These are phyloP conservation scores for Russula compacta DNA, from an alignment of 768 basidiomycete species.

Conservation along the genomic window DNA sequence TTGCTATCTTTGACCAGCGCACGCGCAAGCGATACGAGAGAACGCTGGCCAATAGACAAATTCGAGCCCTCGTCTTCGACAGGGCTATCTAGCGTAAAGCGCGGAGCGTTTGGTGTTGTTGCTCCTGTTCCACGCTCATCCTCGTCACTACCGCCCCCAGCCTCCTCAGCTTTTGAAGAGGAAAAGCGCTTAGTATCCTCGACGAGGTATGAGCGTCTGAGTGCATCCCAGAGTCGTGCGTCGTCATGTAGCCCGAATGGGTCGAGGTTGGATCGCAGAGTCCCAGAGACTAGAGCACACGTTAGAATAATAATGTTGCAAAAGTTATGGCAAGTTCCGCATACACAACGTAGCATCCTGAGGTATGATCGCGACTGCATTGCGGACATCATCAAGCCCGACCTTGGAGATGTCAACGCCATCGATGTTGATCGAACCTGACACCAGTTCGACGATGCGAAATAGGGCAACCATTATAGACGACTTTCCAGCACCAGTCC, in stretches of 20 bases:
- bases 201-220: constrained; percentile 76
- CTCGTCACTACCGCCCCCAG: constrained; percentile 31
- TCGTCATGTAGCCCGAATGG: constrained; percentile 81
- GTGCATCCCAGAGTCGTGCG: constrained; percentile 76
- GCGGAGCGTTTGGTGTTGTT: constrained; percentile 21
- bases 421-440: constrained; percentile 72
- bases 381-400: constrained; percentile 66
- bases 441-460: constrained; percentile 70
- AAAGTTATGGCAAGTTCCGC: constrained; percentile 40
- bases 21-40: constrained; percentile 78
- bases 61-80: constrained; percentile 86
- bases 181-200: constrained; percentile 34
- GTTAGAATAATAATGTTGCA: constrained; percentile 9
- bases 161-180: constrained; percentile 26
- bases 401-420: constrained; percentile 76
- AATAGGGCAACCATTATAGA: constrained; percentile 85
- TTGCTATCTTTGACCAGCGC: constrained; percentile 81
- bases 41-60: constrained; percentile 73
- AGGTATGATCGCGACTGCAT: constrained; percentile 67
- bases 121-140: constrained; percentile 29
- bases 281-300: constrained; percentile 53
- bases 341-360: constrained; percentile 50
- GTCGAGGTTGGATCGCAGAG: constrained; percentile 79
- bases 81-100: constrained; percentile 74
- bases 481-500: constrained; percentile 82